Percentiles rank a stretch among this genome's conserved stretches.
phyloP scores from a whole-genome alignment of 352 stramenopile species.

The Plasmopara muralis region DNA sequence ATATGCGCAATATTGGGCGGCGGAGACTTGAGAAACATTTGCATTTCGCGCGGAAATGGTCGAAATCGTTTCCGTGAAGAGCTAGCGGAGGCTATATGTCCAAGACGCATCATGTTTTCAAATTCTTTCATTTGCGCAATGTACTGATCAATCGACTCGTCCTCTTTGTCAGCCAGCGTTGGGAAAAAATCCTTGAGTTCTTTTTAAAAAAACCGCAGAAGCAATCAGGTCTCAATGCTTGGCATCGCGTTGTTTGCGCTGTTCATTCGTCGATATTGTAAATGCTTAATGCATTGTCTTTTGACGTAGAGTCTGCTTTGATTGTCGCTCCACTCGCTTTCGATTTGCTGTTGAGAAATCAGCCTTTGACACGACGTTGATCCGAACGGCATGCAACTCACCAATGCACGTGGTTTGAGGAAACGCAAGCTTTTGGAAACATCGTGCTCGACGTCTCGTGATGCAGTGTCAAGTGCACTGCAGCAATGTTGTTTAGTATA shows the following conservation, averaged over 20 bases:
- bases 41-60: constrained; percentile 16
- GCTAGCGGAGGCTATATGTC: neutral
- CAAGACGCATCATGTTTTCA: constrained; percentile 1
- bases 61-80: too few species aligned
- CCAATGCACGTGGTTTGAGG: neutral
- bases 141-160: constrained; percentile 14
- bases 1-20: constrained; percentile 15
- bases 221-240: neutral
- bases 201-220: neutral
- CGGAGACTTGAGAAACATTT: constrained; percentile 6
- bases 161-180: neutral
- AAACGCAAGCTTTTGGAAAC: constrained; percentile 15
- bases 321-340: constrained; percentile 1
- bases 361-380: neutral
- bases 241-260: constrained; percentile 4
- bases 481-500: constrained; percentile 1
- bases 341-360: neutral
- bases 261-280: constrained; percentile 1
- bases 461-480: constrained; percentile 1
- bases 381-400: constrained; percentile 8
- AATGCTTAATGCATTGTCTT: neutral
- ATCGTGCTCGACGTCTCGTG: constrained; percentile 13
- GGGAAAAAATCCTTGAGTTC: neutral
- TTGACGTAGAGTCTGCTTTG: neutral
- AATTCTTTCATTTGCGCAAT: constrained; percentile 19